Evolutionary conservation across 2,329 filamentous ascomycete genomes (phyloP), one percentile per base, ranked within the genome.

Genomic region (Boeremia exigua): DNA sequence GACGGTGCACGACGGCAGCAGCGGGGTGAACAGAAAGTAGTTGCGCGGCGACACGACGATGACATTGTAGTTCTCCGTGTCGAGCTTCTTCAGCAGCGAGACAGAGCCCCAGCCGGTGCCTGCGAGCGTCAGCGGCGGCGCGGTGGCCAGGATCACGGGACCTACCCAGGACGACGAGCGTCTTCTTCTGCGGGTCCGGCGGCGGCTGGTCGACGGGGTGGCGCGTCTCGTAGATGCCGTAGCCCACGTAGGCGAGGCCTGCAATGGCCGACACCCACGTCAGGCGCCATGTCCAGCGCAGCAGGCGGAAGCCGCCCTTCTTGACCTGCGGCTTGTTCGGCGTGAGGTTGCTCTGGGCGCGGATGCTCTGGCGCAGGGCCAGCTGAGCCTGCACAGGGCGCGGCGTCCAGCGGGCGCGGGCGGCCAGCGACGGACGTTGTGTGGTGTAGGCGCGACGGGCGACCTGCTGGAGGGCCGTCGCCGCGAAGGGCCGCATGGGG

Each of bases 21-120:
- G 87, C 58, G 95, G 95, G 28, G 95, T 99, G 85, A 99, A 99
- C 67, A 99, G 89, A 88, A 99, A 99, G 86, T 96, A 99, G 82
- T 99, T 99, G 76, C 95, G 91, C 50, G 95, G 95, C 45, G 95
- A 98, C 77, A 99, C 91, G 76, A 99, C 92, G 74, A 98, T 79
- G 78, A 98, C 94, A 78, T 99, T 98, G 86, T 98, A 99, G 85
- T 98, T 96, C 78, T 96, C 91, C 59, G 94, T 97, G 75, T 99
- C 93, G 78, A 99, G 90, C 77, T 96, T 97, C 86, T 99, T 99
- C 65, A 99, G 86, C 59, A 99, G 88, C 58, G 94, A 96, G 71
- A 99, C 92, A 38, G 94, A 92, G 68, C 88, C 95, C 95, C 95
- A 99, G 68, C 95, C 95, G 69, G 93, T 96, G 73, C 94, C 94